phyloP scores from a whole-genome alignment of 2,329 filamentous ascomycete species.

The Fusarium sp. region DNA sequence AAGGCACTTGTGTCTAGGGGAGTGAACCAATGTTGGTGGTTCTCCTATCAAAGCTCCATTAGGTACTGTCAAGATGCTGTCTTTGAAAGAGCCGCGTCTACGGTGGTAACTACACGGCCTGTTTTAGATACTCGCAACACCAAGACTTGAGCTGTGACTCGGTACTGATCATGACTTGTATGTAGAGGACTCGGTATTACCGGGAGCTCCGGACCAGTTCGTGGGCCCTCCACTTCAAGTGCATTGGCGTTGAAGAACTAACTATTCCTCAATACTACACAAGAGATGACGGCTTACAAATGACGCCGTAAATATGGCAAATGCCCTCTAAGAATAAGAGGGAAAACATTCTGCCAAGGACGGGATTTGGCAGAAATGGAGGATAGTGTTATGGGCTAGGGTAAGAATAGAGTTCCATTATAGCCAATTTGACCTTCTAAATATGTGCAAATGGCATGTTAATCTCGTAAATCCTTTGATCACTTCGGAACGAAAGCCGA shows the following conservation, averaged over 20 bases:
- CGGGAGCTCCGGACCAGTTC: neutral
- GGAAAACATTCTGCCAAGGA: neutral
- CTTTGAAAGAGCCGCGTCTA: neutral
- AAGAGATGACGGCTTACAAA: neutral
- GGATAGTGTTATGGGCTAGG: neutral
- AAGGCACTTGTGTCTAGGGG: neutral
- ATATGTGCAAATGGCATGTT: neutral
- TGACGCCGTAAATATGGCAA: neutral
- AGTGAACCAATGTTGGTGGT: neutral
- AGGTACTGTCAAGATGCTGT: neutral
- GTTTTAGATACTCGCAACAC: neutral
- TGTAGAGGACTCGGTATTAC: neutral
- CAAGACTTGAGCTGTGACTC: too few relatives aligned
- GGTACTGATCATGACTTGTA: neutral
- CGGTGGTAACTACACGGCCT: neutral
- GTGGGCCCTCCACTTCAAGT: neutral
- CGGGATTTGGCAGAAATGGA: neutral
- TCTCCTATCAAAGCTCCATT: neutral
- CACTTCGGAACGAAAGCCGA: neutral
- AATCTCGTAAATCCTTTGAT: neutral
- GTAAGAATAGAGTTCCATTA: neutral
- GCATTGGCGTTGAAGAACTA: neutral
- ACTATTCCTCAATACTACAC: neutral
- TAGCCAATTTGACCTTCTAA: neutral
- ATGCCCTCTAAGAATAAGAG: neutral